A percentile compares a stretch with the other conserved stretches of the same genome.
These are phyloP conservation scores for Pseudogymnoascus sp. DNA, from an alignment of 2,329 filamentous ascomycete genomes.

Conservation along the genomic window DNA sequence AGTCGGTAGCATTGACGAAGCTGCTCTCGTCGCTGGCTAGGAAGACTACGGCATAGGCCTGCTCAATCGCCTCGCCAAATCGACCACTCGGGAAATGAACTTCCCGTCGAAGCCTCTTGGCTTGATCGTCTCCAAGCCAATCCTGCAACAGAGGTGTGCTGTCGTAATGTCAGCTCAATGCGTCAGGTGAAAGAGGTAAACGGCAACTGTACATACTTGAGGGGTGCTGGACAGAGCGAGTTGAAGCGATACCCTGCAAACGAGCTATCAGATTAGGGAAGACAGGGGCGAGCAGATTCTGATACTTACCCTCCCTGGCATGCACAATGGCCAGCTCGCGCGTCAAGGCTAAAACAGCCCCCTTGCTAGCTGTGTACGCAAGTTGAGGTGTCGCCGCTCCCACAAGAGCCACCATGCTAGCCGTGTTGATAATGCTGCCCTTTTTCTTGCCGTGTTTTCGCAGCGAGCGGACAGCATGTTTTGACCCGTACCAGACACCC, in stretches of 20 bases:
- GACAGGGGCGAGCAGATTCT: not conserved
- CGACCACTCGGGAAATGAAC: slow-evolving; percentile 70
- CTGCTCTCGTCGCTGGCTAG: slow-evolving; percentile 66
- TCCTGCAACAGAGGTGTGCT: slow-evolving; percentile 63
- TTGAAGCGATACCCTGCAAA: slow-evolving; percentile 60
- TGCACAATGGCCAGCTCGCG: slow-evolving; percentile 67
- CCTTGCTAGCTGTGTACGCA: slow-evolving; percentile 70
- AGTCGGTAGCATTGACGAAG: slow-evolving; percentile 71
- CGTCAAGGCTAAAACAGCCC: slow-evolving; percentile 65
- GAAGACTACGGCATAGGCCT: slow-evolving; percentile 66
- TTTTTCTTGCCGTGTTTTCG: slow-evolving; percentile 58
- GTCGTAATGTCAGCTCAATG: not conserved
- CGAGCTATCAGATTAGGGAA: not conserved
- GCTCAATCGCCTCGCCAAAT: slow-evolving; percentile 70
- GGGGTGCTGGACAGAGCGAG: slow-evolving; percentile 61
- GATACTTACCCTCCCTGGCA: slow-evolving; percentile 50
- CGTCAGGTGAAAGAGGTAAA: not conserved
- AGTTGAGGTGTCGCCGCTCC: slow-evolving; percentile 64
- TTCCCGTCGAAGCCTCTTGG: slow-evolving; percentile 62
- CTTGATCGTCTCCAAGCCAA: slow-evolving; percentile 64
- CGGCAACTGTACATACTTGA: slow-evolving; percentile 38
- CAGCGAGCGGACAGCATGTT: slow-evolving; percentile 62
- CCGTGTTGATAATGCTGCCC: slow-evolving; percentile 66
- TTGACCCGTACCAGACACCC: slow-evolving; percentile 69
- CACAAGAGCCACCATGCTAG: slow-evolving; percentile 62